These are phyloP conservation scores for Davidsoniella eucalypti DNA, from an alignment of 2,329 filamentous ascomycete species.

Conservation along the genomic window DNA sequence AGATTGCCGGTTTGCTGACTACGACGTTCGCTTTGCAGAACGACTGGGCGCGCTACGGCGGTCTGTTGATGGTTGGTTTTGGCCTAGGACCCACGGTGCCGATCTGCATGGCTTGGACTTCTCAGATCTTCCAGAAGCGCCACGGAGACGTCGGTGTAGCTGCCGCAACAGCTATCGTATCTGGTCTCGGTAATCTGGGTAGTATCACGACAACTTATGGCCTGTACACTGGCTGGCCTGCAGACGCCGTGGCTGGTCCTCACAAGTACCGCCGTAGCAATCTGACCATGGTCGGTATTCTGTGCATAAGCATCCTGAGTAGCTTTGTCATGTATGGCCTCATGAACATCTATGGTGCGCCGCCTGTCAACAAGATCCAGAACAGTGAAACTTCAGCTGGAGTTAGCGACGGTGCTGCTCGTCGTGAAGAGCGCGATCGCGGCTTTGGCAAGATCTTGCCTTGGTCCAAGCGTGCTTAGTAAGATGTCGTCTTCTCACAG, in stretches of 20 bases:
- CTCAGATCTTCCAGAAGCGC: slow-evolving; percentile 74
- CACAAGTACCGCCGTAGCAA: slow-evolving; percentile 70
- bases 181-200: slow-evolving; percentile 71
- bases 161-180: slow-evolving; percentile 70
- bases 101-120: slow-evolving; percentile 88
- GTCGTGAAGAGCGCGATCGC: slow-evolving; percentile 39
- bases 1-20: slow-evolving; percentile 65
- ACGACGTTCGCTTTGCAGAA: slow-evolving; percentile 56
- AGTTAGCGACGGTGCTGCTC: slow-evolving; percentile 43
- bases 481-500: too few relatives aligned
- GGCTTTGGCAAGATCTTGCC: slow-evolving; percentile 32
- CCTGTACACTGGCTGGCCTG: slow-evolving; percentile 73
- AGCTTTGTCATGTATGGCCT: slow-evolving; percentile 52
- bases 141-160: slow-evolving; percentile 86
- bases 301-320: slow-evolving; percentile 60
- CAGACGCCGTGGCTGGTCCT: slow-evolving; percentile 50
- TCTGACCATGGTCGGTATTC: slow-evolving; percentile 72
- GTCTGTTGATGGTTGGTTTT: slow-evolving; percentile 79
- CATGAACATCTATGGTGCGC: slow-evolving; percentile 40
- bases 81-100: slow-evolving; percentile 81
- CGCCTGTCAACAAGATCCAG: slow-evolving; percentile 23
- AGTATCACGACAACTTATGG: slow-evolving; percentile 81
- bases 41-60: slow-evolving; percentile 74
- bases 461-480: slow-evolving; percentile 20
- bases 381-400: slow-evolving; percentile 25